Percentiles rank a stretch among this genome's conserved stretches.
These are phyloP conservation scores for Berberis thunbergii DNA, from an alignment of 164 flowering plant species.

Conservation along the genomic window DNA sequence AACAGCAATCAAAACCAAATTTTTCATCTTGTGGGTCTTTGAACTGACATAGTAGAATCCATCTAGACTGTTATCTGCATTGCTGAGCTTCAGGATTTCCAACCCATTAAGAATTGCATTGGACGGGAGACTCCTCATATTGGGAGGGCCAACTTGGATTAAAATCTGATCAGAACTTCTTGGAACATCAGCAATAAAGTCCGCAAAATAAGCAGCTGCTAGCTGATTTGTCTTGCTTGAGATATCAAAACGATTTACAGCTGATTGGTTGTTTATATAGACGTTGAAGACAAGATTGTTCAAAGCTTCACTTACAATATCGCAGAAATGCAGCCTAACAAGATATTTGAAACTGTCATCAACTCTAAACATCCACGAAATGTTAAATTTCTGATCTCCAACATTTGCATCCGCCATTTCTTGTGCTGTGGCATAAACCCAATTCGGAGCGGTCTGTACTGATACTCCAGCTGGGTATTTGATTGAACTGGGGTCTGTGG, in stretches of 20 bases:
- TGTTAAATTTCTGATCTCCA: slow-evolving; percentile 30
- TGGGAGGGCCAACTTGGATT: slow-evolving; percentile 40
- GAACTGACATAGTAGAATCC: slow-evolving; percentile 9
- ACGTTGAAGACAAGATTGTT: slow-evolving; percentile 33
- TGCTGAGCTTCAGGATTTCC: slow-evolving; percentile 49
- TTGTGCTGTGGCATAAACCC: slow-evolving; percentile 50
- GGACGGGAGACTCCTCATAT: slow-evolving; percentile 12
- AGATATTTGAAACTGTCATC: slow-evolving; percentile 34
- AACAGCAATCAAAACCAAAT: slow-evolving; percentile 9
- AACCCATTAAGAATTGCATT: slow-evolving; percentile 53
- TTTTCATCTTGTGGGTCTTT: slow-evolving; percentile 13
- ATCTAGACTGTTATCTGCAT: slow-evolving; percentile 23
- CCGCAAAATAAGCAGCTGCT: slow-evolving; percentile 31
- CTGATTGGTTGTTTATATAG: slow-evolving; percentile 34
- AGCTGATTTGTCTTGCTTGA: slow-evolving; percentile 30
- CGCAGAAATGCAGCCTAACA: slow-evolving; percentile 51
- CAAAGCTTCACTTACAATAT: slow-evolving; percentile 31
- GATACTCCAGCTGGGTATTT: slow-evolving; percentile 35
- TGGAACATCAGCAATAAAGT: slow-evolving; percentile 29
- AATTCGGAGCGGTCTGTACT: slow-evolving; percentile 33
- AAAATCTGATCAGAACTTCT: slow-evolving; percentile 15
- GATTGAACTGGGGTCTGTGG: slow-evolving; percentile 18
- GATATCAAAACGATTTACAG: slow-evolving; percentile 31
- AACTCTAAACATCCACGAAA: slow-evolving; percentile 41
- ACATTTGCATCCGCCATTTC: slow-evolving; percentile 54